Percentiles rank a stretch among this genome's conserved stretches.
Conservation (phyloP, 2,329 filamentous ascomycete genomes). For the Trichophyton schoenleinii region DNA sequence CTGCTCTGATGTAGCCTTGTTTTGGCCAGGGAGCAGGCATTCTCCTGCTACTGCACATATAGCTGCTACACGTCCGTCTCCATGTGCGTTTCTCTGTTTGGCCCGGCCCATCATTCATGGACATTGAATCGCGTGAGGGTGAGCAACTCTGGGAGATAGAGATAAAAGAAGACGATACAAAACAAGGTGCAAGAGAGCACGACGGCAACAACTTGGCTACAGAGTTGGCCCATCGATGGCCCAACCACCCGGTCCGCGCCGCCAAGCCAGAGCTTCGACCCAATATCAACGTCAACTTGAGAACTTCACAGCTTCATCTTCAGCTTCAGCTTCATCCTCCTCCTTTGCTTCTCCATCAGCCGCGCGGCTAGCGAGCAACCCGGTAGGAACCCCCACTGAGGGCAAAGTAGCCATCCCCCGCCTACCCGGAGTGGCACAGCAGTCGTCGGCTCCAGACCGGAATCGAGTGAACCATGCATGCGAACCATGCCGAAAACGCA, state of each 20-base stretch:
- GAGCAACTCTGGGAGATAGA: too few species aligned
- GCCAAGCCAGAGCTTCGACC: slow-evolving; percentile 8
- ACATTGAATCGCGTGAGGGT: neutral
- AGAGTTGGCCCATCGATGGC: slow-evolving; percentile 5
- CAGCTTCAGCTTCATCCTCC: slow-evolving; percentile 3
- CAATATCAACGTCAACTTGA: slow-evolving; percentile 8
- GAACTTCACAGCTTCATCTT: neutral
- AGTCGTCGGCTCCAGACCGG: slow-evolving; percentile 8
- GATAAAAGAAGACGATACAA: neutral
- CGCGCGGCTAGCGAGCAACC: slow-evolving; percentile 6
- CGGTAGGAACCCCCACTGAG: slow-evolving; percentile 5
- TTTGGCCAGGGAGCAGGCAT: neutral
- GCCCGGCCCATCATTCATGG: neutral
- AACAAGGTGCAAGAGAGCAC: neutral
- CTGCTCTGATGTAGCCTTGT: neutral
- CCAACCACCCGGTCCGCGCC: slow-evolving; percentile 6
- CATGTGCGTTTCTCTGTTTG: neutral
- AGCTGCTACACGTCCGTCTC: neutral
- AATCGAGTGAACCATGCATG: slow-evolving; percentile 22
- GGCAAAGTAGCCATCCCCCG: slow-evolving; percentile 15
- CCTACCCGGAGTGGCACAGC: slow-evolving; percentile 6
- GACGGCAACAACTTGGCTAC: neutral
- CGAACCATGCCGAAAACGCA: slow-evolving; percentile 23
- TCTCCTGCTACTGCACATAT: neutral
- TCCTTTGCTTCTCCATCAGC: slow-evolving; percentile 1